Base-by-base conservation (phyloP, 2,329 filamentous ascomycete species). In the Clonostachys byssicola region DNA sequence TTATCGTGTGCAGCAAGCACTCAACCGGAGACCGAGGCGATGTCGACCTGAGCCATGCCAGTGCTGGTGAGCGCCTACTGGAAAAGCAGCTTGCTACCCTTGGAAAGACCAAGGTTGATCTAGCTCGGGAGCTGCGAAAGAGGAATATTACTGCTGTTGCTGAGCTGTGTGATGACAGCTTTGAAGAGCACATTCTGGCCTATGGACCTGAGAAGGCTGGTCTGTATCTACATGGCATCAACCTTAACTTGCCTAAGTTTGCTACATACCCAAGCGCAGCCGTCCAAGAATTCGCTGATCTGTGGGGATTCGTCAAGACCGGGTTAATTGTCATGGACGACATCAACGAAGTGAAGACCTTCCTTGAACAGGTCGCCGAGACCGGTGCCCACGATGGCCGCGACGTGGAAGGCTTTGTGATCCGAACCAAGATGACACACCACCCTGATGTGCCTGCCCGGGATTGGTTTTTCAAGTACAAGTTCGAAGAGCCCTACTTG, bases 401-500 rank as follows among this genome's bases (percentile, higher is more conserved):
- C 46, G 92, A 97, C 56, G 92, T 96, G 0, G 94, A 99, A 67
- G 94, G 94, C 5, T 99, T 99, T 57, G 94, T 99, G 48, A 87
- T 99, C 56, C 86, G 94, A 47, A 97, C 94, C 78, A 89, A 83
- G 71, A 83, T 74, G 73, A 72, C 76, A 14, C 60, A 67, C n/a
- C 67, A 82, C 30, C 71, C 73, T 1, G 70, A 67, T 2, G 62
- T 64, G 13, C 78, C 80, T 1, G 94, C 85, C 63, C 71, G 80
- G n/a, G 92, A 99, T 64, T 99, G 94, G 94, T 99, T 99, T 69
- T 99, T 99, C 84, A 99, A 99, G 69, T 99, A 92, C 80, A 99
- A 99, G 71, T 99, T 99, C 51, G 94, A 99, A 61, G 94, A 99
- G 70, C 94, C 94, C 1, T 99, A 99, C 63, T 73, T 99, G 51